A percentile compares a stretch with the other conserved stretches of the same genome.
Conservation (phyloP, 1,284 basidiomycete genomes). For the Tremellales sp. region DNA sequence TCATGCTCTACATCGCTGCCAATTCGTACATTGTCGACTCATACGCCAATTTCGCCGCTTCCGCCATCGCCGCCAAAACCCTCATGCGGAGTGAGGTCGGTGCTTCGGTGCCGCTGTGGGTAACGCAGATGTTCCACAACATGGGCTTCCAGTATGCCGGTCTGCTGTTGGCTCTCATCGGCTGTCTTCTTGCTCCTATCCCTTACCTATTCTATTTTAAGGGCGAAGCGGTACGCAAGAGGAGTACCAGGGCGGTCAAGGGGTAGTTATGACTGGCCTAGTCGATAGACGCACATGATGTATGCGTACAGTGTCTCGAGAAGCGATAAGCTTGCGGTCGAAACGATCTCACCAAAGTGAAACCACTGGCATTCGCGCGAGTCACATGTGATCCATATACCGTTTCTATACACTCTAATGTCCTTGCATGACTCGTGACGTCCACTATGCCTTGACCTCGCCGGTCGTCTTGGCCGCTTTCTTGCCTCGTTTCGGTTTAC, state of each 20-base stretch:
- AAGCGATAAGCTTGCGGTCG: too few species aligned
- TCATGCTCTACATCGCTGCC: slow-evolving; percentile 43
- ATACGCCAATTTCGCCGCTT: slow-evolving; percentile 37
- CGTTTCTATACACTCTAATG: too few species aligned
- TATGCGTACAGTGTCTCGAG: too few species aligned
- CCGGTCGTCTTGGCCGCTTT: too few species aligned
- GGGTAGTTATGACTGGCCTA: too few species aligned
- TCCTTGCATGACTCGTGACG: too few species aligned
- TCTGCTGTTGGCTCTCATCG: slow-evolving; percentile 35
- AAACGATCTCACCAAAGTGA: too few species aligned
- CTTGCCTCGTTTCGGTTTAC: background rate
- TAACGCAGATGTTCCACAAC: slow-evolving; percentile 28
- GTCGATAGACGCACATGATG: too few species aligned
- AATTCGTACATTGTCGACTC: slow-evolving; percentile 43
- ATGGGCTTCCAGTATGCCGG: slow-evolving; percentile 37
- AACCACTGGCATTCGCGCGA: too few species aligned
- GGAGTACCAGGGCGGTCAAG: slow-evolving; percentile 26
- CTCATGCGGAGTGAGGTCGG: slow-evolving; percentile 51
- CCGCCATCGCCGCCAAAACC: slow-evolving; percentile 53
- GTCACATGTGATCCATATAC: too few species aligned
- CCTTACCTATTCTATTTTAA: slow-evolving; percentile 43
- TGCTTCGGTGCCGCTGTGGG: slow-evolving; percentile 41
- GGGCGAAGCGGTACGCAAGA: slow-evolving; percentile 25
- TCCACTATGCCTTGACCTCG: too few species aligned
- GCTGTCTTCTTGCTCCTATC: slow-evolving; percentile 27